A percentile compares a stretch with the other conserved stretches of the same genome.
These are phyloP conservation scores for Phytophthora pinifolia DNA, from an alignment of 352 stramenopile species.

Conservation along the genomic window DNA sequence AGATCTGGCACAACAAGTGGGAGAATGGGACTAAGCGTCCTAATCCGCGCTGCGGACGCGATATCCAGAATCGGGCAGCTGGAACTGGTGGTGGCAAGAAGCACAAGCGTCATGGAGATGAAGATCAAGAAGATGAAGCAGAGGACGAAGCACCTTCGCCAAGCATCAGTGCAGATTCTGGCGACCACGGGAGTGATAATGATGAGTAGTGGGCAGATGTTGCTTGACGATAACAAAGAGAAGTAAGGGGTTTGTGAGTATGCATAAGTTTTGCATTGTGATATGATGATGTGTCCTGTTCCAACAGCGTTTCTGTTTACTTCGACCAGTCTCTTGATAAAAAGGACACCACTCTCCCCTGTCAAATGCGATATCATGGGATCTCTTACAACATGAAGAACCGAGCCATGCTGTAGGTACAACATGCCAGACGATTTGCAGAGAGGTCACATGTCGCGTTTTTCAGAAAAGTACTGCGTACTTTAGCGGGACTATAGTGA, in stretches of 20 bases:
- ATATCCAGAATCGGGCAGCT: not conserved
- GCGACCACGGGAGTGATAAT: not conserved
- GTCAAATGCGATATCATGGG: too few species aligned
- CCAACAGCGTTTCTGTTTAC: not conserved
- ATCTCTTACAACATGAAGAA: too few species aligned
- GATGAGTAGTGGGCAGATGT: too few species aligned
- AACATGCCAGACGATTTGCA: not conserved
- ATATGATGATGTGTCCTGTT: not conserved
- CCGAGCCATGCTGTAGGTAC: not conserved
- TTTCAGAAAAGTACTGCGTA: not conserved
- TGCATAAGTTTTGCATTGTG: too few species aligned
- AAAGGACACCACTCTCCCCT: not conserved
- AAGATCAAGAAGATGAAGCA: not conserved
- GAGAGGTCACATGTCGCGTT: not conserved
- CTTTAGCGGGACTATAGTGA: too few species aligned
- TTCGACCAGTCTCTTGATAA: not conserved
- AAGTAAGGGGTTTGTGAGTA: too few species aligned
- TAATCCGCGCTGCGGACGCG: not conserved
- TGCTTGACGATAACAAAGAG: too few species aligned
- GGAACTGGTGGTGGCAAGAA: not conserved
- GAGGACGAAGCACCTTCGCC: not conserved
- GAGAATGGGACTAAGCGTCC: not conserved
- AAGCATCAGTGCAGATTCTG: too few species aligned
- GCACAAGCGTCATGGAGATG: not conserved
- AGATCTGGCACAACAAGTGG: conserved; percentile 2